Evolutionary conservation across 768 basidiomycete genomes (phyloP), one percentile per base, ranked within the genome.

Genomic region (Tylopilus rubrobrunneus): DNA sequence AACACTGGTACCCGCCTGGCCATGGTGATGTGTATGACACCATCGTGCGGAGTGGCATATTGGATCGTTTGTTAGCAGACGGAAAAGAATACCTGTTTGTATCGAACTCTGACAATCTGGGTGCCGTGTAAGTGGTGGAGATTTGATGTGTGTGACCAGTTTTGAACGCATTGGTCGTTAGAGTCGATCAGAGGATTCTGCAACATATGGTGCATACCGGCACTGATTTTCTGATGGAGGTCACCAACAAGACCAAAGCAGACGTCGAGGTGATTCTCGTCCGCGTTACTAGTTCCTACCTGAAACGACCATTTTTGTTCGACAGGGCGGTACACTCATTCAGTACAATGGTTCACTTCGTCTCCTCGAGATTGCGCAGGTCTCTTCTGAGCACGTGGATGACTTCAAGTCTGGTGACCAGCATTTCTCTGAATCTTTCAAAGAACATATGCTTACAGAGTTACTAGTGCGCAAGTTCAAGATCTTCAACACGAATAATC

Each of bases 81-180:
- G 95, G 95, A 72, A 97, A 96, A 71, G 92, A 98, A 74, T 98
- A 96, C 74, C 83, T 97, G 62, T 98, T 97, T 68, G 91, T 94
- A 50, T 96, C 93, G 72, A 98, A 98, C 80, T 93, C 93, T 45
- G 95, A 97, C 74, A 97, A 97, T 72, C 72, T 98, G 67, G 94
- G 94, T 68, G 95, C 93, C 58, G 86, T 87, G 86, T 88, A 73
- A 61, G 84, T 75, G 15, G n/a, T 51, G 42, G 49, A 17, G 21
- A 27, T 42, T 42, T 45, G 31, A 11, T 10, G 21, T n/a, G 49
- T 51, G 29, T 40, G 48, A 57, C 28, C 45, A 21, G 46, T 33
- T 39, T 45, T 45, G 19, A 56, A 59, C 29, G 36, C 27, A 31
- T 45, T 33, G 27, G 46, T 49, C 54, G 48, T 49, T 54, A 84